A percentile compares a stretch with the other conserved stretches of the same genome.
These are phyloP conservation scores for Lactifluus hygrophoroides DNA, from an alignment of 768 basidiomycete species.

Conservation along the genomic window DNA sequence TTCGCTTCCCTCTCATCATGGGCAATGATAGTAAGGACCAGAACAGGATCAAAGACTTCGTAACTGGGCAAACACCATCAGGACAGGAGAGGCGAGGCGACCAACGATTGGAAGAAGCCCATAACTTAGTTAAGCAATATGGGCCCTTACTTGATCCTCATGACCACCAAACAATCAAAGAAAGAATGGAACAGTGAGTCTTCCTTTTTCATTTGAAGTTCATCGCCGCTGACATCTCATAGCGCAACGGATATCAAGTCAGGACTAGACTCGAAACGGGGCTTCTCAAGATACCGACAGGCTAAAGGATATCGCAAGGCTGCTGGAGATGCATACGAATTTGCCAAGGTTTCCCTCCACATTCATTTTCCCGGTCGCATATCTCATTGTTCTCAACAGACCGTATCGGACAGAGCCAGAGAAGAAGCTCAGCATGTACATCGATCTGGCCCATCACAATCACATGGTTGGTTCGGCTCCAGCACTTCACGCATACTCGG, in stretches of 20 bases:
- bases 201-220: not conserved
- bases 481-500: not conserved
- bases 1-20: not conserved
- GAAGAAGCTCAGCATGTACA: not conserved
- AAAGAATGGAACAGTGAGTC: not conserved
- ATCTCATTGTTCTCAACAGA: not conserved
- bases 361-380: not conserved
- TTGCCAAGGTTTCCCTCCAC: not conserved
- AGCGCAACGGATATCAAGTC: not conserved
- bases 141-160: not conserved
- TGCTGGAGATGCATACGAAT: not conserved
- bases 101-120: not conserved
- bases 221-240: not conserved
- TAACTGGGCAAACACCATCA: not conserved
- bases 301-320: not conserved
- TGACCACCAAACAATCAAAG: not conserved
- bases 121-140: not conserved
- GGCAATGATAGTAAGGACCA: not conserved
- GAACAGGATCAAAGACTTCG: not conserved
- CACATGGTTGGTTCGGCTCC: not conserved
- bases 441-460: not conserved
- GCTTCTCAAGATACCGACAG: not conserved
- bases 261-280: not conserved
- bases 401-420: not conserved
- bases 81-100: conserved; percentile 1